Evolutionary conservation across 345 rosid genomes (phyloP), one percentile per base, ranked within the genome.

Genomic region (Gossypium turneri): DNA sequence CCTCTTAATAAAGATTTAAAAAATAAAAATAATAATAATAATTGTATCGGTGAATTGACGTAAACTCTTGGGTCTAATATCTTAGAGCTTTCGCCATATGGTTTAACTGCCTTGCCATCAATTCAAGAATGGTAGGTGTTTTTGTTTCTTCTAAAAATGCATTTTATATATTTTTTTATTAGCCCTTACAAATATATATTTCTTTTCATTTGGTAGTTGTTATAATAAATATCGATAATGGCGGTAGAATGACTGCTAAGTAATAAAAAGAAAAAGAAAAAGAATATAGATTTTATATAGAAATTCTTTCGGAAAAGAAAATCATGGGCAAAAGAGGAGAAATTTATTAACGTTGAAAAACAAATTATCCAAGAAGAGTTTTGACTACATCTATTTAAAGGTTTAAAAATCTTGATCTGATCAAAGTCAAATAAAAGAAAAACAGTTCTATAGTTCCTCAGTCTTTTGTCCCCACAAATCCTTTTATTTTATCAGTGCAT

Each of bases 391-490:
- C 34, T 0, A 27, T 29, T 29, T 29, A 29, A 29, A 0, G 0
- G 0, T 29, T 29, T 0, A 29, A 29, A 27, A 34, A 4, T 0
- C 0, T 0, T 34, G 0, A 4, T 34, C 6, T 34, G 4, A 4
- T 34, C 6, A 3, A 34, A 34, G 6, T 34, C 0, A 34, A 34
- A 34, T 29, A 34, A 1, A 34, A 34, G 1, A 29, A 29, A 0
- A 34, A 34, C 0, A 0, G 0, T 34, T 29, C 5, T 29, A 4
- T 29, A 29, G 0, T 0, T 4, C 1, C 0, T 29, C 1, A 0
- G 0, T 34, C 38, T 34, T 4, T 29, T 4, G 5, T 29, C 5
- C 6, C 0, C 0, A 29, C 38, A 29, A 29, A 4, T 4, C 1
- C 0, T 0, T 34, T 3, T 34, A 34, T 3, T 27, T 27, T 3